A percentile compares a stretch with the other conserved stretches of the same genome.
Conservation (phyloP, 176 grass and related monocot species). For the Luzula sylvatica region DNA sequence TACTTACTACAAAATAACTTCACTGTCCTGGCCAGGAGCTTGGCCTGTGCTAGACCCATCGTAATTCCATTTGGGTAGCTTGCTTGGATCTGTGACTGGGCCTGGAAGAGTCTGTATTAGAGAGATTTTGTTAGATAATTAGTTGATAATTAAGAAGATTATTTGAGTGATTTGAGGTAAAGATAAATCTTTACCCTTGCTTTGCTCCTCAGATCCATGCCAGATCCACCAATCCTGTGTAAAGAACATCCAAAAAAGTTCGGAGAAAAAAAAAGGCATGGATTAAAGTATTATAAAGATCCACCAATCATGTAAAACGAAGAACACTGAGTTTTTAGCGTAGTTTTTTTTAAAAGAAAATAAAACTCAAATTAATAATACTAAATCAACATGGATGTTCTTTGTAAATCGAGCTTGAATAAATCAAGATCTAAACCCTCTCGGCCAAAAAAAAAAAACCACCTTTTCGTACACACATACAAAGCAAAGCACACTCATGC, state of each 20-base stretch:
- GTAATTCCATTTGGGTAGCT: slow-evolving; percentile 99
- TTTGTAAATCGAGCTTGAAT: too few species aligned
- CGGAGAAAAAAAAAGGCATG: not conserved
- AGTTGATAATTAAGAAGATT: not conserved
- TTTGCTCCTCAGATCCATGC: slow-evolving; percentile 97
- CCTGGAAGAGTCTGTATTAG: slow-evolving; percentile 59
- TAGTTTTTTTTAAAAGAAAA: too few species aligned
- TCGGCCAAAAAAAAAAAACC: not conserved
- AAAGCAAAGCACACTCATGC: not conserved
- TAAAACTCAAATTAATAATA: too few species aligned
- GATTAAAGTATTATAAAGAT: not conserved
- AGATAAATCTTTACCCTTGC: slow-evolving; percentile 53
- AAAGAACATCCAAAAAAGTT: not conserved
- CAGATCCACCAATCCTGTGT: slow-evolving; percentile 97
- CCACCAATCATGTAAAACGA: not conserved
- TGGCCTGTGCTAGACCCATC: slow-evolving; percentile 99
- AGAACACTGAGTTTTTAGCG: too few species aligned
- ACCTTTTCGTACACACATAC: not conserved
- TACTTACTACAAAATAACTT: slow-evolving; percentile 97
- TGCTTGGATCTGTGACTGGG: slow-evolving; percentile 59
- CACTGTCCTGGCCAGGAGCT: slow-evolving; percentile 94
- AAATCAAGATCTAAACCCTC: not conserved
- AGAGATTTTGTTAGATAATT: slow-evolving; percentile 10
- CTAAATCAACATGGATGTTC: too few species aligned
- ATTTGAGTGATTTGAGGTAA: slow-evolving; percentile 1